Conservation (phyloP, 1,284 basidiomycete genomes). For the Prillingera fragicola region DNA sequence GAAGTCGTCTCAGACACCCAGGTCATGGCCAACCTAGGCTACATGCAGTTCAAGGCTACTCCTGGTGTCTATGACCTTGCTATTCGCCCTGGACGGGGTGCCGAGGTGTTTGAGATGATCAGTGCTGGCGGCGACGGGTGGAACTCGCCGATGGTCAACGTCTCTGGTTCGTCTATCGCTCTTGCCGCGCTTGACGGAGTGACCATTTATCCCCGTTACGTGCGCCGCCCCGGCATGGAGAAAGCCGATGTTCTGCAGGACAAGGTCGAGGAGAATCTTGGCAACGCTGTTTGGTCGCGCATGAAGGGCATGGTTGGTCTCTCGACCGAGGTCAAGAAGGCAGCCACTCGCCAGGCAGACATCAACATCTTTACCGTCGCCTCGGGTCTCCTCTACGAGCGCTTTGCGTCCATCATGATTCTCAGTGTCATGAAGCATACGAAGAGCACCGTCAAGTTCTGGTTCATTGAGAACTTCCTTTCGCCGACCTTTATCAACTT, state of each 20-base stretch:
- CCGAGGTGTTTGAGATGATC: slow-evolving; percentile 72
- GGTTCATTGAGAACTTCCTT: slow-evolving; percentile 98
- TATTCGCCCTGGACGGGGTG: slow-evolving; percentile 74
- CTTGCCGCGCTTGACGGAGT: slow-evolving; percentile 81
- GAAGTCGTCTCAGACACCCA: slow-evolving; percentile 69
- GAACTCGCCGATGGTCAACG: slow-evolving; percentile 64
- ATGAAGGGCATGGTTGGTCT: slow-evolving; percentile 40
- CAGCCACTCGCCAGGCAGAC: slow-evolving; percentile 56
- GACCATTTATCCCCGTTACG: slow-evolving; percentile 77
- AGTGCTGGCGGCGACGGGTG: slow-evolving; percentile 79
- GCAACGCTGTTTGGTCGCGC: slow-evolving; percentile 2
- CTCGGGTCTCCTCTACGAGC: slow-evolving; percentile 93
- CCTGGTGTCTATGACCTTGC: slow-evolving; percentile 80
- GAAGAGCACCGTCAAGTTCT: slow-evolving; percentile 90
- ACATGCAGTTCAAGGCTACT: slow-evolving; percentile 88
- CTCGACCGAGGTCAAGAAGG: slow-evolving; percentile 26
- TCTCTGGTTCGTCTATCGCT: slow-evolving; percentile 62
- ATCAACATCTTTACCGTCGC: slow-evolving; percentile 99
- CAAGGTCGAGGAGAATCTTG: slow-evolving; percentile 1
- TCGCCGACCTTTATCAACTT: slow-evolving; percentile 97
- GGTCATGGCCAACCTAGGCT: slow-evolving; percentile 91
- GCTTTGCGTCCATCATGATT: slow-evolving; percentile 97
- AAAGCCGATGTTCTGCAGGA: slow-evolving; percentile 65
- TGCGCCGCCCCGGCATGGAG: slow-evolving; percentile 70
- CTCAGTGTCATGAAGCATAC: slow-evolving; percentile 92